phyloP scores from a whole-genome alignment of 2,329 filamentous ascomycete species.

The Aspergillus cejpii region DNA sequence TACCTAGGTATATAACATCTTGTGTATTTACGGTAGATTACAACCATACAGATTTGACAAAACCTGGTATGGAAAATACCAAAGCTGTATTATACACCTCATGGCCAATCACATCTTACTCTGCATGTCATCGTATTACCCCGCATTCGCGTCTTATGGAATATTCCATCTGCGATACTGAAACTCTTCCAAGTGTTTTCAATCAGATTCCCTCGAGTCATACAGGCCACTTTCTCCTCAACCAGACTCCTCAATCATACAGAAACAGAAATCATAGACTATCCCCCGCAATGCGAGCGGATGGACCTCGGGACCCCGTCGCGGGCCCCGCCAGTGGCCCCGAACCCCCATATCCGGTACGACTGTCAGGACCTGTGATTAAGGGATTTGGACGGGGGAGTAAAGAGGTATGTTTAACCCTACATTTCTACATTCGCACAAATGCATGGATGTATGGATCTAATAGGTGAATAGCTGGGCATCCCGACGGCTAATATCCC shows the following conservation, averaged over 20 bases:
- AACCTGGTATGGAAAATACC: background rate
- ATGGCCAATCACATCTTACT: background rate
- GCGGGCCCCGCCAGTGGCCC: conserved; percentile 70
- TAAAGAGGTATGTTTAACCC: conserved; percentile 60
- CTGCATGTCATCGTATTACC: background rate
- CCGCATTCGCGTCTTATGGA: background rate
- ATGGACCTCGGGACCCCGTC: conserved; percentile 57
- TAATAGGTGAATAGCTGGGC: conserved; percentile 58
- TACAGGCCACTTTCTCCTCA: background rate
- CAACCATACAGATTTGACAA: no score
- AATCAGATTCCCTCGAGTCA: background rate
- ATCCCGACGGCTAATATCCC: conserved; percentile 92
- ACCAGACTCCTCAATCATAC: no score
- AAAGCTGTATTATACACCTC: background rate
- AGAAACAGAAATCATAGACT: no score
- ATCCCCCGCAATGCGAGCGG: conserved; percentile 39
- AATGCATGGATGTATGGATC: background rate
- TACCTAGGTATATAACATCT: no score
- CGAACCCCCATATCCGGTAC: conserved; percentile 70
- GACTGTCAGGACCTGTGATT: conserved; percentile 78
- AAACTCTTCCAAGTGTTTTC: background rate
- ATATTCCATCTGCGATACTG: no score
- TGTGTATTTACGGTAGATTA: no score
- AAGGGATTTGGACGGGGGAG: conserved; percentile 90
- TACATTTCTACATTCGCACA: background rate